These are phyloP conservation scores for Paecilomyces formosus DNA, from an alignment of 2,329 filamentous ascomycete genomes.

Conservation along the genomic window DNA sequence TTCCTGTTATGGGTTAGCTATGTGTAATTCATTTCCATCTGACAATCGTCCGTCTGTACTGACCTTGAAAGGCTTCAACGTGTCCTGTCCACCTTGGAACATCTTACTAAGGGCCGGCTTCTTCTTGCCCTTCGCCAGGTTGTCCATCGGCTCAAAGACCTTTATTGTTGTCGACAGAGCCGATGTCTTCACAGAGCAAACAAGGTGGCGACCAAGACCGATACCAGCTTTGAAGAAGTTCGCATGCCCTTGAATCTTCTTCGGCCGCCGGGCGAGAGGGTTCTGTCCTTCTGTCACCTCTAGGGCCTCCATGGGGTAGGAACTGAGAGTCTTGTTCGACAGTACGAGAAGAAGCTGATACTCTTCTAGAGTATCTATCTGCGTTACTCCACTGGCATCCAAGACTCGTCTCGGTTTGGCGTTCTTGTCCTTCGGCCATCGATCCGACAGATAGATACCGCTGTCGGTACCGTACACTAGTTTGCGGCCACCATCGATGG, in stretches of 20 bases:
- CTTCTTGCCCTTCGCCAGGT: constrained; percentile 87
- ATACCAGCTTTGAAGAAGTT: constrained; percentile 98
- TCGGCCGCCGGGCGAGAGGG: constrained; percentile 72
- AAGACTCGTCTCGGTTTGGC: constrained; percentile 72
- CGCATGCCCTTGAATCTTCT: constrained; percentile 95
- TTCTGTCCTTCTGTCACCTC: constrained; percentile 70
- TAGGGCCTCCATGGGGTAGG: constrained; percentile 79
- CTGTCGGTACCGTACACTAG: constrained; percentile 90
- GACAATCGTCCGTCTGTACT: constrained; percentile 6
- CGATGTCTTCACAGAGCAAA: constrained; percentile 93
- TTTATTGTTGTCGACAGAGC: constrained; percentile 94
- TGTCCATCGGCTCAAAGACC: constrained; percentile 97
- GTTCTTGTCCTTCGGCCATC: constrained; percentile 73
- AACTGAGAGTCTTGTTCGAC: constrained; percentile 85
- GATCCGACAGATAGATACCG: constrained; percentile 86
- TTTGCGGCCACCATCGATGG: constrained; percentile 90
- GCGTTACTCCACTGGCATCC: constrained; percentile 79
- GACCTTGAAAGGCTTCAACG: constrained; percentile 86
- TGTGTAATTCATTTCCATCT: background rate
- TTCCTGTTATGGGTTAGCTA: constrained; percentile 49
- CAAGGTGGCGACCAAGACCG: constrained; percentile 85
- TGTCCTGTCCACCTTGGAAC: constrained; percentile 88
- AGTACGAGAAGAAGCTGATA: constrained; percentile 87
- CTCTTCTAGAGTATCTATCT: constrained; percentile 93
- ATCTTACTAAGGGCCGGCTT: constrained; percentile 94